phyloP scores from a whole-genome alignment of 2,329 filamentous ascomycete genomes.

The Sphaerulina vaccinii region DNA sequence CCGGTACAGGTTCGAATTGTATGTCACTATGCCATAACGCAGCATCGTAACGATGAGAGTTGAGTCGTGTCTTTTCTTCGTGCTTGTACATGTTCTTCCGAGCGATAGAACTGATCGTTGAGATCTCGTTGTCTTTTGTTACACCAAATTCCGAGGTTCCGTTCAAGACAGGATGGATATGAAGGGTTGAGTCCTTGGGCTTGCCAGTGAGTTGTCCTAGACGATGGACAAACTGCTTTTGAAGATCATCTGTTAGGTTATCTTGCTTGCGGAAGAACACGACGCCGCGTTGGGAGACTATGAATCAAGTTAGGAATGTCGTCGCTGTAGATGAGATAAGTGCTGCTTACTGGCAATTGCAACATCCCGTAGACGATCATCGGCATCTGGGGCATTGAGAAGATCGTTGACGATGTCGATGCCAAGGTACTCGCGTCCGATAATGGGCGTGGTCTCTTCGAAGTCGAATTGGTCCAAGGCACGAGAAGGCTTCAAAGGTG shows the following conservation, averaged over 20 bases:
- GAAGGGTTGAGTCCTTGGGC: constrained; percentile 56
- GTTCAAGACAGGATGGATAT: constrained; percentile 62
- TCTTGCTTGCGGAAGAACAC: constrained; percentile 67
- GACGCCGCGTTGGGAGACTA: constrained; percentile 67
- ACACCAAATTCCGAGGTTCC: constrained; percentile 53
- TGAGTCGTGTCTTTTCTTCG: constrained; percentile 32
- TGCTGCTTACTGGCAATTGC: constrained; percentile 21
- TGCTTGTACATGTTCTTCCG: constrained; percentile 49
- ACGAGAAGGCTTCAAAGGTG: constrained; percentile 49
- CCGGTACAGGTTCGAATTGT: constrained; percentile 62
- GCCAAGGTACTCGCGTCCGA: constrained; percentile 61
- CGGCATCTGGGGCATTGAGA: constrained; percentile 45
- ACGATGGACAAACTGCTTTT: constrained; percentile 61
- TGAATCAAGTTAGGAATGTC: constrained; percentile 3
- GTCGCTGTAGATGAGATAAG: not conserved
- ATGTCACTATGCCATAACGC: constrained; percentile 58
- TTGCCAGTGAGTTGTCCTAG: constrained; percentile 61
- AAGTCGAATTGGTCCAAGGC: constrained; percentile 49
- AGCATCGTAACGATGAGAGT: constrained; percentile 20
- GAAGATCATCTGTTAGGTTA: constrained; percentile 59
- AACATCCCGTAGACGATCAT: constrained; percentile 22
- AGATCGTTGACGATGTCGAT: constrained; percentile 62
- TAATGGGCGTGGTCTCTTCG: constrained; percentile 61
- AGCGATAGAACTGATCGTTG: constrained; percentile 60
- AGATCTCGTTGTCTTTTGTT: constrained; percentile 57